These are phyloP conservation scores for Harrya chromipes DNA, from an alignment of 768 basidiomycete species.

Conservation along the genomic window DNA sequence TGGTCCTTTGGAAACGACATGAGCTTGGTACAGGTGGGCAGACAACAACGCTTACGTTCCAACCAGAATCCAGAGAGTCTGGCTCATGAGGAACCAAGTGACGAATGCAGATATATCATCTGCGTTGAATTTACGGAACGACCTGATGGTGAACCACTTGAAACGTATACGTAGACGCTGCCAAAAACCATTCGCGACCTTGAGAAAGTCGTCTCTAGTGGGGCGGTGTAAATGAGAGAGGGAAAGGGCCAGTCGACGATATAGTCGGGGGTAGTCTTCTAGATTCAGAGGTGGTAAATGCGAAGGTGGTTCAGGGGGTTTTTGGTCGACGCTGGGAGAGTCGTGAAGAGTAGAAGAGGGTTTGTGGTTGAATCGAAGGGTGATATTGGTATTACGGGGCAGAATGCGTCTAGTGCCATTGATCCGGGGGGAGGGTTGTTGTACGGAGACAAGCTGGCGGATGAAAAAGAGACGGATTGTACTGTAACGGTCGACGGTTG, in stretches of 20 bases:
- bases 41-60: slow-evolving; percentile 47
- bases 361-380: slow-evolving; percentile 14
- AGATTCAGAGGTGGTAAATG: slow-evolving; percentile 37
- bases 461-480: slow-evolving; percentile 59
- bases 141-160: slow-evolving; percentile 95
- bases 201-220: slow-evolving; percentile 85
- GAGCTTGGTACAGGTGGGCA: neutral
- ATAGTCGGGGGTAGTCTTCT: slow-evolving; percentile 78
- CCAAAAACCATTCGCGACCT: slow-evolving; percentile 87
- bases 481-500: slow-evolving; percentile 53
- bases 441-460: slow-evolving; percentile 19
- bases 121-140: slow-evolving; percentile 91
- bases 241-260: slow-evolving; percentile 72
- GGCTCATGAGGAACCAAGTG: slow-evolving; percentile 94
- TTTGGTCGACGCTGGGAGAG: slow-evolving; percentile 2
- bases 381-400: neutral
- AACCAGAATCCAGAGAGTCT: slow-evolving; percentile 92
- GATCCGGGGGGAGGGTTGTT: neutral
- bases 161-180: slow-evolving; percentile 86
- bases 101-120: slow-evolving; percentile 97
- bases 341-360: neutral
- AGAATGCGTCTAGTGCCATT: neutral
- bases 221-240: slow-evolving; percentile 77
- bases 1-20: slow-evolving; percentile 54
- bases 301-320: slow-evolving; percentile 2